Evolutionary conservation across 2,329 filamentous ascomycete species (phyloP).

Genomic region (Colletotrichum nymphaeae): DNA sequence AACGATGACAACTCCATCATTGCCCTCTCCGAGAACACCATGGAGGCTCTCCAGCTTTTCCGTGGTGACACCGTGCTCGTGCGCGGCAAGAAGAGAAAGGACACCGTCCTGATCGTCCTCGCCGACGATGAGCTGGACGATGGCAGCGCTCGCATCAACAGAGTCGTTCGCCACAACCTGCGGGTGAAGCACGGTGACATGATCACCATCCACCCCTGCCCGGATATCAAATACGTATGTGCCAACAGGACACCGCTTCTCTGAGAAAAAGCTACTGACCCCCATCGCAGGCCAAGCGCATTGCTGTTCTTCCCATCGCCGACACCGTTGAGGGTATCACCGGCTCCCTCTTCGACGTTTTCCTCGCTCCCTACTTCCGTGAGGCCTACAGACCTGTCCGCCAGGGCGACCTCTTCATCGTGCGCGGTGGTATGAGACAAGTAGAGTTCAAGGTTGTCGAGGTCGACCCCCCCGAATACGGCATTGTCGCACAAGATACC

Average conservation of each 20-base stretch:
- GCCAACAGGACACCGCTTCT: neutral
- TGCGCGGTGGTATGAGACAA: conserved; percentile 97
- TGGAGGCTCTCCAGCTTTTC: conserved; percentile 98
- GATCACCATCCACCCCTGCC: conserved; percentile 96
- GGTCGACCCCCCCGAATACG: conserved; percentile 97
- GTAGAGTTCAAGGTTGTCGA: conserved; percentile 99
- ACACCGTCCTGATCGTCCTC: conserved; percentile 96
- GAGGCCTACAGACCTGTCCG: conserved; percentile 98
- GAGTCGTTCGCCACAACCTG: conserved; percentile 97
- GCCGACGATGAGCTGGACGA: conserved; percentile 98
- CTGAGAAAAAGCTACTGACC: conserved; percentile 39
- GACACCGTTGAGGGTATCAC: conserved; percentile 98
- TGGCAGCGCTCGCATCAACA: conserved; percentile 96
- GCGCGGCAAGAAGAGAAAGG: conserved; percentile 99
- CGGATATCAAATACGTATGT: conserved; percentile 99
- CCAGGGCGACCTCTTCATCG: conserved; percentile 97
- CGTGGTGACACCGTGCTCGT: conserved; percentile 97
- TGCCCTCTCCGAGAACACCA: conserved; percentile 96
- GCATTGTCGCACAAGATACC: conserved; percentile 98
- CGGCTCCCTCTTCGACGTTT: conserved; percentile 97
- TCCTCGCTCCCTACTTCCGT: conserved; percentile 99
- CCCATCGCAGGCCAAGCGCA: conserved; percentile 85
- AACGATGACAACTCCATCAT: conserved; percentile 99
- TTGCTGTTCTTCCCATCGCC: conserved; percentile 96
- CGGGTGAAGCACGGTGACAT: conserved; percentile 99